phyloP scores from a whole-genome alignment of 2,329 filamentous ascomycete genomes.

The Mycosphaerelloides madeirae region DNA sequence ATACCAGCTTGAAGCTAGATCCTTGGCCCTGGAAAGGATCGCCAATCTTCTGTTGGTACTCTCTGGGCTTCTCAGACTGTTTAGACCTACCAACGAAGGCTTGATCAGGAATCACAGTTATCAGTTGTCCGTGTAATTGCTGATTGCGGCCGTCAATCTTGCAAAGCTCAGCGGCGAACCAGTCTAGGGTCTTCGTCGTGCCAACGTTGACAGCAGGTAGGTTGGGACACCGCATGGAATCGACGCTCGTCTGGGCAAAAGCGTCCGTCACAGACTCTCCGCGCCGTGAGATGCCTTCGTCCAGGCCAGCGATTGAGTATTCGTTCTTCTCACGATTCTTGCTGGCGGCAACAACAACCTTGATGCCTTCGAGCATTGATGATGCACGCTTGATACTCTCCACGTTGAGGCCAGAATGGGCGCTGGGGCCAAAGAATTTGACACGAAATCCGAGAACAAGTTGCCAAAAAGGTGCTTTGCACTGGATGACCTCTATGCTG shows the following conservation, averaged over 20 bases:
- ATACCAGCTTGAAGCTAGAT: neutral
- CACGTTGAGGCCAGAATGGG: neutral
- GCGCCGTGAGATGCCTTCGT: neutral
- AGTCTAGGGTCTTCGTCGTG: neutral
- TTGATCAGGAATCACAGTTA: no score
- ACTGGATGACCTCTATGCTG: neutral
- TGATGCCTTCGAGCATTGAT: neutral
- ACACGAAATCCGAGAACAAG: neutral
- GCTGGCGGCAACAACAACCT: neutral
- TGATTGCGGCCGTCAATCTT: no score
- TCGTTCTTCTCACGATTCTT: neutral
- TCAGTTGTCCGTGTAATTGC: no score
- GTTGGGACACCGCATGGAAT: neutral
- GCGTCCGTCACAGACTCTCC: neutral
- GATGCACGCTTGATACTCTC: neutral
- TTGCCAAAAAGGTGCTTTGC: neutral
- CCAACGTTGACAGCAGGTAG: neutral
- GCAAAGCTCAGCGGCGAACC: neutral
- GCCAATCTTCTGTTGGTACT: conserved; percentile 2
- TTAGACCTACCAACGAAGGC: neutral
- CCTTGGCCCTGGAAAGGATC: neutral
- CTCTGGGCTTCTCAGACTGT: neutral
- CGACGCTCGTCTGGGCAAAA: neutral
- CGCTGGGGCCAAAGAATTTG: neutral
- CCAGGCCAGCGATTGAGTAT: neutral